These are phyloP conservation scores for Trichoderma atrobrunneum DNA, from an alignment of 2,329 filamentous ascomycete genomes.

Conservation along the genomic window DNA sequence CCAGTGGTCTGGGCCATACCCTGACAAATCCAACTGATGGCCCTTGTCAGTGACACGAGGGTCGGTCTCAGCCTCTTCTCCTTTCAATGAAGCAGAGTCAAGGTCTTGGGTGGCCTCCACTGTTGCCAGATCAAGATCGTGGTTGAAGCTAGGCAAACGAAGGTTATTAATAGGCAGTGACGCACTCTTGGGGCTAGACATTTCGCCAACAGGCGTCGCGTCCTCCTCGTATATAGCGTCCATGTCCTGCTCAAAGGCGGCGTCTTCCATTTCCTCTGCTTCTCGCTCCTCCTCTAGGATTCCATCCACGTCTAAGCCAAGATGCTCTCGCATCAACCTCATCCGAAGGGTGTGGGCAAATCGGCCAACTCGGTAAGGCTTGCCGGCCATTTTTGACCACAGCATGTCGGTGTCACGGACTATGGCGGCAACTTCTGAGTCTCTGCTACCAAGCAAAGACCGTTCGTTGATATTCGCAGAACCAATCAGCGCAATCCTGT, in stretches of 20 bases:
- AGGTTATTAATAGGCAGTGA: conserved; percentile 29
- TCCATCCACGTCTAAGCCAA: conserved; percentile 92
- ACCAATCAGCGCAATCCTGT: conserved; percentile 87
- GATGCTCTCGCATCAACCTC: conserved; percentile 92
- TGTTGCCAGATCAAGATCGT: conserved; percentile 49
- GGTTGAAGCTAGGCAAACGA: conserved; percentile 63
- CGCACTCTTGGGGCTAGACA: conserved; percentile 39
- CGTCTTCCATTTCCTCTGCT: conserved; percentile 61
- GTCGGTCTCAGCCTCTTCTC: conserved; percentile 26
- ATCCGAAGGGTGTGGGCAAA: conserved; percentile 92
- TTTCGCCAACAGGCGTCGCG: conserved; percentile 26
- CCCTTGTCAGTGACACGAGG: conserved; percentile 50
- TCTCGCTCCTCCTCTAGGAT: conserved; percentile 76
- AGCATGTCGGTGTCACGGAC: conserved; percentile 93
- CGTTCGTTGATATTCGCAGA: conserved; percentile 99
- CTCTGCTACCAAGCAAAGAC: conserved; percentile 86
- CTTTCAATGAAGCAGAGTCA: conserved; percentile 22
- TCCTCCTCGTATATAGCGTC: conserved; percentile 59
- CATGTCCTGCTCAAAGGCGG: conserved; percentile 58
- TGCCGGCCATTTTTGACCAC: conserved; percentile 84
- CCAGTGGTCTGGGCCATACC: conserved; percentile 75
- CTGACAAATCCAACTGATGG: conserved; percentile 73
- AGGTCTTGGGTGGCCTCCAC: conserved; percentile 49
- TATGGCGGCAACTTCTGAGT: conserved; percentile 87
- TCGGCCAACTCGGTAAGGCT: conserved; percentile 83